Percentiles rank a stretch among this genome's conserved stretches.
phyloP scores from a whole-genome alignment of 139 green algal genomes.

The Deuterostichococcus epilithicus region DNA sequence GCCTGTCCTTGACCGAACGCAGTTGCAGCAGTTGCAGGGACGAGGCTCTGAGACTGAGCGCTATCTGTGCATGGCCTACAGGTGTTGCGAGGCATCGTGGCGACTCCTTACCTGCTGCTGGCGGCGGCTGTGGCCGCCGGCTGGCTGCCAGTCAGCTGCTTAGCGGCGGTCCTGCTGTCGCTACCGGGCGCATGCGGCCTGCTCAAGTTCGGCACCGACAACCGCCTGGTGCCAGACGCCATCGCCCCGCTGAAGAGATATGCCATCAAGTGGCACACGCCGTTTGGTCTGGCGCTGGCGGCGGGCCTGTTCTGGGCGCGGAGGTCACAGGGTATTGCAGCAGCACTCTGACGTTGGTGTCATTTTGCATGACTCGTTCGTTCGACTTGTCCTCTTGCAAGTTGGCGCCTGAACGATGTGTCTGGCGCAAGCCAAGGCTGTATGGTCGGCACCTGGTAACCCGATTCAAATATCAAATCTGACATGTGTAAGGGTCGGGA shows the following conservation, averaged over 20 bases:
- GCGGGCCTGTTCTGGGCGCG: slow-evolving; percentile 27
- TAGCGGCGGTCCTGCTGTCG: background rate
- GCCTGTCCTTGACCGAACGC: too few species aligned
- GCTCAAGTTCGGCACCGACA: slow-evolving; percentile 25
- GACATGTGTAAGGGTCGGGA: too few species aligned
- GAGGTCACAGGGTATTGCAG: background rate
- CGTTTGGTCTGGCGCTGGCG: slow-evolving; percentile 32
- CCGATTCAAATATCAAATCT: too few species aligned
- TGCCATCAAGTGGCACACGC: slow-evolving; percentile 55
- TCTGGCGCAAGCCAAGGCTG: too few species aligned
- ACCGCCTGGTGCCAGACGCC: slow-evolving; percentile 30
- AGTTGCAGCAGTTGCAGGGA: too few species aligned
- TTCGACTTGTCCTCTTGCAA: too few species aligned
- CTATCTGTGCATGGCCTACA: background rate
- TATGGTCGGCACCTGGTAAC: too few species aligned
- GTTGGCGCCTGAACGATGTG: too few species aligned
- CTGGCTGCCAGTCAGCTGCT: background rate
- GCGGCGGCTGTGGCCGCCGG: background rate
- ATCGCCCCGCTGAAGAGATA: slow-evolving; percentile 56
- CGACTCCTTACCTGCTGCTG: background rate
- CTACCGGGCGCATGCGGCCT: background rate
- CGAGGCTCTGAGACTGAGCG: too few species aligned
- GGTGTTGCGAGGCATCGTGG: background rate
- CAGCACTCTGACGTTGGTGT: too few species aligned
- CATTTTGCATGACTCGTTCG: too few species aligned